phyloP scores from a whole-genome alignment of 495 filamentous ascomycete species.

The Diplogelasinospora grovesii region DNA sequence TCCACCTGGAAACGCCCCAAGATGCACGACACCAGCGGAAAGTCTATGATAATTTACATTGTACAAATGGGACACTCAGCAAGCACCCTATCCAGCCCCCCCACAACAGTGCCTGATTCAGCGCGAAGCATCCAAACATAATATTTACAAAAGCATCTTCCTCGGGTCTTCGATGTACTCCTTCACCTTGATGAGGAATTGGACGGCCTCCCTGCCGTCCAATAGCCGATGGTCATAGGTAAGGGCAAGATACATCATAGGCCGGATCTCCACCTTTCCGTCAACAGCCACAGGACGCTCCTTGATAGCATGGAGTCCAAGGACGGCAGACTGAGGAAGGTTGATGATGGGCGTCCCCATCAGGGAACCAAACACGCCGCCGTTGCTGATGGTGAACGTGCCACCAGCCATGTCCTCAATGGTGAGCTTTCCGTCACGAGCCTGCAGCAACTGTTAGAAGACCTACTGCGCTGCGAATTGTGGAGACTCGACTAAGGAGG shows the following conservation, averaged over 20 bases:
- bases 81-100: not conserved
- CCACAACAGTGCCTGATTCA: no score
- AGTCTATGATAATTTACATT: conserved; percentile 3
- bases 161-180: conserved; percentile 97
- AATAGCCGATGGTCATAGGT: conserved; percentile 96
- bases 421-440: conserved; percentile 91
- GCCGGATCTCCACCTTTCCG: conserved; percentile 87
- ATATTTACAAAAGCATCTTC: conserved; percentile 66
- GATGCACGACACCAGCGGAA: conserved; percentile 2
- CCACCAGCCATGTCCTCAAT: conserved; percentile 99
- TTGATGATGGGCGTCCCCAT: conserved; percentile 99
- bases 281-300: conserved; percentile 84
- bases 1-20: not conserved
- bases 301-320: conserved; percentile 98
- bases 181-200: conserved; percentile 97
- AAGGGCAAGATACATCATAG: conserved; percentile 98
- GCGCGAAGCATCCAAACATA: no score
- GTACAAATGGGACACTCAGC: not conserved
- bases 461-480: no score
- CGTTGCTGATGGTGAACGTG: conserved; percentile 98
- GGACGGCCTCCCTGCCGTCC: conserved; percentile 92
- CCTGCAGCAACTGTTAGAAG: conserved; percentile 44
- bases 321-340: conserved; percentile 87
- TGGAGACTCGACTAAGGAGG: not conserved
- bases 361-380: conserved; percentile 59